Conservation (phyloP, 2,329 filamentous ascomycete genomes). For the Chaetomium globosum region DNA sequence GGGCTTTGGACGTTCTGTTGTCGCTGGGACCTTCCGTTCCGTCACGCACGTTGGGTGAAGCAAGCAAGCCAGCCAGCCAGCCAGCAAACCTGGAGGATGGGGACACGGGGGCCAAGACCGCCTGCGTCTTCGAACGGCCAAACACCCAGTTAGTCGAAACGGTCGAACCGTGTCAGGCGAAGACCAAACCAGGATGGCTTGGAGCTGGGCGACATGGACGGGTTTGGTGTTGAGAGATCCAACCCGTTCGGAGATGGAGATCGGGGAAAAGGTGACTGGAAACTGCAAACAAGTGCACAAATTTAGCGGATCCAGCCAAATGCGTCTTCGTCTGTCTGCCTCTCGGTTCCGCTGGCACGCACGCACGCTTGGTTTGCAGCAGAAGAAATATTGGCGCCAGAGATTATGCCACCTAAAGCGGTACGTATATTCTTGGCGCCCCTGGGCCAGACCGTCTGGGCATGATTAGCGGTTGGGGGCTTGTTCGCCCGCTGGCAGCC, state of each 20-base stretch:
- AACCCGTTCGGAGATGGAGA: background rate
- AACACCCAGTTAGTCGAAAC: background rate
- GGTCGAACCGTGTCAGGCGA: background rate
- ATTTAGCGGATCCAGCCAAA: slow-evolving; percentile 14
- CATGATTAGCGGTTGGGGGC: background rate
- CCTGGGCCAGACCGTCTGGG: slow-evolving; percentile 4
- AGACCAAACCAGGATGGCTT: slow-evolving; percentile 1
- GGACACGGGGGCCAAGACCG: slow-evolving; percentile 2
- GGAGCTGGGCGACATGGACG: background rate
- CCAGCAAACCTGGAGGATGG: background rate
- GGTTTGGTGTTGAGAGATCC: background rate
- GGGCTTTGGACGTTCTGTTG: background rate
- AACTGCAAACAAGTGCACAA: slow-evolving; percentile 1
- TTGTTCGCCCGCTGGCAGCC: background rate
- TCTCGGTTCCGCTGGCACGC: slow-evolving; percentile 1
- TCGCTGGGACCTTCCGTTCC: slow-evolving; percentile 9
- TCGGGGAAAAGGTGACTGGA: background rate
- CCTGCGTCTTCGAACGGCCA: background rate
- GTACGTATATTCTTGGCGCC: slow-evolving; percentile 11
- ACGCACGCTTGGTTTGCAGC: background rate
- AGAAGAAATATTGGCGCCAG: slow-evolving; percentile 11
- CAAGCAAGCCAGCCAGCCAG: background rate
- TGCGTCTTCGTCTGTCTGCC: background rate
- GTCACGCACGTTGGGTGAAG: slow-evolving; percentile 3
- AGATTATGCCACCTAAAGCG: slow-evolving; percentile 13